Base-by-base conservation (phyloP, 768 basidiomycete species). In the Chiua virens region DNA sequence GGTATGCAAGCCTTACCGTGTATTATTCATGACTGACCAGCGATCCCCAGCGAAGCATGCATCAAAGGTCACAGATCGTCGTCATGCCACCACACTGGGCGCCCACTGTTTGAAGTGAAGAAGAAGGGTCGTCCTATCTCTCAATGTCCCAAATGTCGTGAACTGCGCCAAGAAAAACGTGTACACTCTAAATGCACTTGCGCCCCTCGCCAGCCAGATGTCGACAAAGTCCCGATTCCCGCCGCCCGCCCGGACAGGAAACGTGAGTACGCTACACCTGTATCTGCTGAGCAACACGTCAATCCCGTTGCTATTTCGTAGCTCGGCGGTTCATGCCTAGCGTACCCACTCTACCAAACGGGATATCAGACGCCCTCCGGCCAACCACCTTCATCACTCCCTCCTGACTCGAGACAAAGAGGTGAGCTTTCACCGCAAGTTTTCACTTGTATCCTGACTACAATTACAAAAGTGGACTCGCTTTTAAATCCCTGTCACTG, bases 11-110 rank as follows among this genome's bases (percentile, higher is more conserved):
- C 35, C 28, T 51, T 25, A 6, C 47, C 30, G 36, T 30, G 36
- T 38, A 21, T 27, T 15, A 13, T 20, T 28, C 21, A 23, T 42
- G 51, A 45, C 56, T 68, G 22, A 59, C 56, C 34, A 45, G 20
- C 28, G 17, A 32, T 36, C 44, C 30, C 20, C 61, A 94, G 93
- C 69, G 89, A 88, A 74, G 87, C 91, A 13, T 97, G 94, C 70
- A 94, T 95, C 66, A 94, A 94, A 71, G 94, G 94, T 1, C 93
- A 97, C 63, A 85, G 94, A 47, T 94, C 93, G 13, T 92, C 92
- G 3, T 83, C 83, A 14, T 97, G 94, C 67, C 80, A 80, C 42
- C 94, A 97, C 65, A 83, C 83, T 27, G 89, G 92, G 59, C 78
- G 94, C 18, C 92, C 92, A 5, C 76, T 97, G n/a, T 93, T 90